A percentile compares a stretch with the other conserved stretches of the same genome.
phyloP scores from a whole-genome alignment of 2,329 filamentous ascomycete genomes.

The Tympanopsis confertula region DNA sequence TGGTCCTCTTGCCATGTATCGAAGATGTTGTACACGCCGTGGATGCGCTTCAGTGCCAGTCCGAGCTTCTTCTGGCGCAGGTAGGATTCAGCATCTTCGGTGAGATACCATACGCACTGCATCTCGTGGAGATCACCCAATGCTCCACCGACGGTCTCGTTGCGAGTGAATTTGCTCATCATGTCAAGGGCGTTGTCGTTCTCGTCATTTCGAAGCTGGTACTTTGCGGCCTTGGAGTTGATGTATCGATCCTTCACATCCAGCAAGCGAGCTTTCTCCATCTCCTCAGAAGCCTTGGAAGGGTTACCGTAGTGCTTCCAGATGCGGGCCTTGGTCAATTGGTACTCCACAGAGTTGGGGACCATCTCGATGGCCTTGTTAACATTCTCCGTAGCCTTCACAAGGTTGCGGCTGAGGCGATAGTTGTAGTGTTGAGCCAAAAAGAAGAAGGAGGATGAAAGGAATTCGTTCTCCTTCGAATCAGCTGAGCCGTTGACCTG shows the following conservation, averaged over 20 bases:
- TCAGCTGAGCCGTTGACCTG: constrained; percentile 34
- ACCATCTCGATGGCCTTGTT: constrained; percentile 73
- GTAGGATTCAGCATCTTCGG: constrained; percentile 86
- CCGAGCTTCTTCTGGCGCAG: constrained; percentile 71
- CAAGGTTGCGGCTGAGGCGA: constrained; percentile 69
- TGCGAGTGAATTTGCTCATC: constrained; percentile 86
- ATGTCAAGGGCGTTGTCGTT: constrained; percentile 77
- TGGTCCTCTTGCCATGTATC: constrained; percentile 97
- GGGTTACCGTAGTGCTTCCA: constrained; percentile 80
- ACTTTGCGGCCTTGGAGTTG: constrained; percentile 96
- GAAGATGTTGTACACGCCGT: constrained; percentile 81
- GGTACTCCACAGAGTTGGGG: constrained; percentile 74
- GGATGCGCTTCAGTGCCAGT: constrained; percentile 84
- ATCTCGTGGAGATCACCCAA: constrained; percentile 89
- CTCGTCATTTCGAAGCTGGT: constrained; percentile 84
- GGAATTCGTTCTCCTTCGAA: constrained; percentile 36
- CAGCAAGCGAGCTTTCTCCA: constrained; percentile 76
- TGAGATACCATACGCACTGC: constrained; percentile 96
- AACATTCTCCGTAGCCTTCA: constrained; percentile 71
- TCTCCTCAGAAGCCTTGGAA: constrained; percentile 68
- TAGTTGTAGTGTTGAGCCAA: constrained; percentile 97
- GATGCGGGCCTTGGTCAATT: constrained; percentile 92
- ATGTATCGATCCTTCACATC: constrained; percentile 92
- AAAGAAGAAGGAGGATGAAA: constrained; percentile 78
- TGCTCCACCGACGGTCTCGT: constrained; percentile 77